Conservation (phyloP, 371 early-diverging fungal genomes). For the Mortierella sp. region DNA sequence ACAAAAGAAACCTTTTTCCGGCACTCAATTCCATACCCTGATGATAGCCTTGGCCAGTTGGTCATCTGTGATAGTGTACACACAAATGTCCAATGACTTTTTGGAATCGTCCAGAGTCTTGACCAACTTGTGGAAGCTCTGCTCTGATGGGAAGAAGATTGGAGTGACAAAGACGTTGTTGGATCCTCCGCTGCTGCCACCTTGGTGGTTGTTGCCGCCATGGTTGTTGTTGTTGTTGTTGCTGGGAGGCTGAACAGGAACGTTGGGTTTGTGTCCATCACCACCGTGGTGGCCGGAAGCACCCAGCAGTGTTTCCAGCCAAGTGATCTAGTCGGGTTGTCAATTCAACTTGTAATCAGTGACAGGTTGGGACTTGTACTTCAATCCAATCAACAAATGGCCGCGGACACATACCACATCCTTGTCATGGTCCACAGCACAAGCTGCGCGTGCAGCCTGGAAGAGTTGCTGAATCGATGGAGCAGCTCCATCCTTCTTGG, state of each 20-base stretch:
- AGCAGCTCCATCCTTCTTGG: slow-evolving; percentile 34
- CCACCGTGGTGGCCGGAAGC: slow-evolving; percentile 27
- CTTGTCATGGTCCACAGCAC: slow-evolving; percentile 58
- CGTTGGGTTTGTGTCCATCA: slow-evolving; percentile 22
- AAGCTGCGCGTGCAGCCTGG: slow-evolving; percentile 52
- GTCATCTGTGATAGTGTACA: slow-evolving; percentile 69
- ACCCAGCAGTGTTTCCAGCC: slow-evolving; percentile 45
- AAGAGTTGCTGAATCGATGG: slow-evolving; percentile 54
- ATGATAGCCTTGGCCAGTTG: slow-evolving; percentile 62
- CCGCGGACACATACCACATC: slow-evolving; percentile 35
- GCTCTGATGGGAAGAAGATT: slow-evolving; percentile 66
- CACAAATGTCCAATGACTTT: slow-evolving; percentile 62
- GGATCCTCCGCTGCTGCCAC: slow-evolving; percentile 2
- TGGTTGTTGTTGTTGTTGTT: slow-evolving; percentile 12
- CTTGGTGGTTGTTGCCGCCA: slow-evolving; percentile 11
- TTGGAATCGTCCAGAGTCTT: slow-evolving; percentile 61
- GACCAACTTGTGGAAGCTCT: slow-evolving; percentile 57
- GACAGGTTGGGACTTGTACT: background rate
- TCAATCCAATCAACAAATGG: slow-evolving; percentile 10
- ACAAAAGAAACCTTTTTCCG: background rate
- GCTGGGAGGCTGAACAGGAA: slow-evolving; percentile 18
- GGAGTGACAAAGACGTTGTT: slow-evolving; percentile 61
- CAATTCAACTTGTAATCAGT: slow-evolving; percentile 12
- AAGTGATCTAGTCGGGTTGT: slow-evolving; percentile 48
- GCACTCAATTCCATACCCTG: slow-evolving; percentile 8